phyloP scores from a whole-genome alignment of 345 rosid species.

The Aethionema arabicum region DNA sequence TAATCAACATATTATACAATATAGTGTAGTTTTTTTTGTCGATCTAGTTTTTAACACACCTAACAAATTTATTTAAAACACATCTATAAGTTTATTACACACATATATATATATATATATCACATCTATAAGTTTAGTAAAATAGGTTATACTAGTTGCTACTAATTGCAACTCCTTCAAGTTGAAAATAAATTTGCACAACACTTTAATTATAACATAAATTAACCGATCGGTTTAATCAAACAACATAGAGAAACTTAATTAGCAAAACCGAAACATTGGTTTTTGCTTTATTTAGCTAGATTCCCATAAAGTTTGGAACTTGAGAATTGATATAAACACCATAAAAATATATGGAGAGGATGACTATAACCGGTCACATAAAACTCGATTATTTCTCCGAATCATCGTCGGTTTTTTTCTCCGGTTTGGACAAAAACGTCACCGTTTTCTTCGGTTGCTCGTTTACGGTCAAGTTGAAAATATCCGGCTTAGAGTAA shows the following conservation, averaged over 20 bases:
- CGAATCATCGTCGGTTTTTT: slow-evolving; percentile 26
- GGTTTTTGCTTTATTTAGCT: slow-evolving; percentile 1
- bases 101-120: too few relatives aligned
- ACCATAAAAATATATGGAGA: background rate
- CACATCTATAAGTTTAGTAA: too few relatives aligned
- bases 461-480: slow-evolving; percentile 70
- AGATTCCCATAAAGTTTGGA: background rate
- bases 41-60: too few relatives aligned
- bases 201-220: background rate
- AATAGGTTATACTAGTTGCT: too few relatives aligned
- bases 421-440: slow-evolving; percentile 44
- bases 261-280: too few relatives aligned
- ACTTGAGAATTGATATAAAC: background rate
- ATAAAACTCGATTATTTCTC: background rate
- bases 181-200: background rate
- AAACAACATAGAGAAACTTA: background rate
- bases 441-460: slow-evolving; percentile 59
- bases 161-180: too few relatives aligned
- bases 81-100: too few relatives aligned
- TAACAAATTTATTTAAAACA: too few relatives aligned
- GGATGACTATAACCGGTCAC: background rate
- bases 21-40: too few relatives aligned
- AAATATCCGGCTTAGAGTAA: slow-evolving; percentile 82
- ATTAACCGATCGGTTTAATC: background rate
- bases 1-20: too few relatives aligned